Evolutionary conservation across 345 rosid species (phyloP).

Genomic region (Hibiscus tridactylites): DNA sequence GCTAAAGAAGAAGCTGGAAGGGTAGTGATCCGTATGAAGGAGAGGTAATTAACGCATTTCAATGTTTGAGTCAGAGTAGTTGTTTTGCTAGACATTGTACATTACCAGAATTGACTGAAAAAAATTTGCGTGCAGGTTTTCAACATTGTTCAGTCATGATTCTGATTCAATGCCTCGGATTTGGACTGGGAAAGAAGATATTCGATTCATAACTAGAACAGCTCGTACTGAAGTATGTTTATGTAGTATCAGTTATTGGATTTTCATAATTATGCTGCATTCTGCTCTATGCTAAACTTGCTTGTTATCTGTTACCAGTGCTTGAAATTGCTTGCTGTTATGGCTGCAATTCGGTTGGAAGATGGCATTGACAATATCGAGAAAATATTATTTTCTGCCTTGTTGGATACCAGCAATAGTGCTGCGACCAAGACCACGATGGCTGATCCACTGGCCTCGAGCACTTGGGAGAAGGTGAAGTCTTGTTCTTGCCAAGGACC

Average conservation of each 20-base stretch:
- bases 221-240: conserved; percentile 80
- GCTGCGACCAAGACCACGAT: conserved; percentile 44
- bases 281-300: conserved; percentile 15
- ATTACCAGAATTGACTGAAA: conserved; percentile 14
- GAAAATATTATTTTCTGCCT: conserved; percentile 44
- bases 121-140: conserved; percentile 47
- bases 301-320: conserved; percentile 39
- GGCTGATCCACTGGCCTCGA: conserved; percentile 77
- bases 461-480: conserved; percentile 86
- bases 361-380: conserved; percentile 67
- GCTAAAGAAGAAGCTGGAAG: conserved; percentile 87
- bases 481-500: conserved; percentile 5
- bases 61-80: conserved; percentile 8
- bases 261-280: neutral
- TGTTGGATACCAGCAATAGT: conserved; percentile 39
- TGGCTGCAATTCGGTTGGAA: conserved; percentile 75
- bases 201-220: conserved; percentile 80
- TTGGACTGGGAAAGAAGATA: conserved; percentile 98
- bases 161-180: conserved; percentile 97
- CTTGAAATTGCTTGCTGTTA: conserved; percentile 74
- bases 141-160: conserved; percentile 84
- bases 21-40: conserved; percentile 83
- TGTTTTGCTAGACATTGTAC: conserved; percentile 11
- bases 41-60: conserved; percentile 42
- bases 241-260: neutral